Percentiles rank a stretch among this genome's conserved stretches.
Evolutionary conservation across 345 rosid species (phyloP).

Genomic region (Dipteronia sinensis): DNA sequence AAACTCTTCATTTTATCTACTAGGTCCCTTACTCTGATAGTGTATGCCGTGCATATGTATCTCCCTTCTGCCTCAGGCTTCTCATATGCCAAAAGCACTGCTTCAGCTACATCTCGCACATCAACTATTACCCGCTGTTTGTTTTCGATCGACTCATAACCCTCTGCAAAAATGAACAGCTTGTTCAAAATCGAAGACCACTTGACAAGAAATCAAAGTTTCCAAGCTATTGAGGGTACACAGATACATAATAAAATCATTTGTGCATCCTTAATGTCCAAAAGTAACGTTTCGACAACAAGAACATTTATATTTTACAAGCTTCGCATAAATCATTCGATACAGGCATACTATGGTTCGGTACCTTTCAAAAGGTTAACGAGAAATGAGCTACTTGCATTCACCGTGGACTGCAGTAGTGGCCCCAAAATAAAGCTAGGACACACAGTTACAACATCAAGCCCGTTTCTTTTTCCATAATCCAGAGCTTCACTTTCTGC

Average conservation of each 20-base stretch:
- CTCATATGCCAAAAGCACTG: constrained; percentile 54
- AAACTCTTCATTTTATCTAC: constrained; percentile 52
- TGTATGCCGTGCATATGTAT: constrained; percentile 50
- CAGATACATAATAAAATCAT: too few species aligned
- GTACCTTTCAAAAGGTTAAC: constrained; percentile 63
- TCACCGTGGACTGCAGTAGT: constrained; percentile 49
- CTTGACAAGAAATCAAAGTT: too few species aligned
- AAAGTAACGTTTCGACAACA: too few species aligned
- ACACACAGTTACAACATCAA: constrained; percentile 57
- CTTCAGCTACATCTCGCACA: constrained; percentile 39
- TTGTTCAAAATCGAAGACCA: too few species aligned
- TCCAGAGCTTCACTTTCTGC: constrained; percentile 75
- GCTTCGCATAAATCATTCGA: too few species aligned
- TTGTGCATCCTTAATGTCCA: too few species aligned
- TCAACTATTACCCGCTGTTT: constrained; percentile 34
- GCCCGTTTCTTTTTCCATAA: constrained; percentile 53
- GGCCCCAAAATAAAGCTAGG: constrained; percentile 63
- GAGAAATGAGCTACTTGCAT: constrained; percentile 53
- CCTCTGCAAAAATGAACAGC: too few species aligned
- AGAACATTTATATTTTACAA: too few species aligned
- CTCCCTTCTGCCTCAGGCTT: constrained; percentile 53
- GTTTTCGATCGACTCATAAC: constrained; percentile 20
- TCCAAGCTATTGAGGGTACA: too few species aligned
- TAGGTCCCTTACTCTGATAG: constrained; percentile 22
- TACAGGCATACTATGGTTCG: too few species aligned